These are phyloP conservation scores for Epichloe gansuensis DNA, from an alignment of 2,329 filamentous ascomycete genomes.

Conservation along the genomic window DNA sequence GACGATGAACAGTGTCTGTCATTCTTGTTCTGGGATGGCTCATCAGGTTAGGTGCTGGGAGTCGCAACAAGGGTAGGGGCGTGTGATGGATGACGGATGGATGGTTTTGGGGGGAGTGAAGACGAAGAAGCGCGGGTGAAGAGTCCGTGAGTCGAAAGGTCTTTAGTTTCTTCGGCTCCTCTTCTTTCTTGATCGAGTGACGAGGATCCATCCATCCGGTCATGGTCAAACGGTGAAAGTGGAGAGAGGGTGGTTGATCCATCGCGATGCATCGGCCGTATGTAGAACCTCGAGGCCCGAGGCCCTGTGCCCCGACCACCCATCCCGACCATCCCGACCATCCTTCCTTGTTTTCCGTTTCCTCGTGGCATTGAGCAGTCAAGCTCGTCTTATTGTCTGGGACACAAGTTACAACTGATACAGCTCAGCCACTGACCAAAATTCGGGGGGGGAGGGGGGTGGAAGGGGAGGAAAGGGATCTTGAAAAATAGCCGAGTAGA, in stretches of 20 bases:
- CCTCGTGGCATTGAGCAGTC: background rate
- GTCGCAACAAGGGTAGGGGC: background rate
- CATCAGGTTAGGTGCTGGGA: background rate
- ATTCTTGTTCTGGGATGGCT: background rate
- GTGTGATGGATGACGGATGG: background rate
- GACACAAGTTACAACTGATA: too few species aligned
- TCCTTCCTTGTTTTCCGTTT: background rate
- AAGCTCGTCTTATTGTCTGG: too few species aligned
- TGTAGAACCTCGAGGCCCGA: conserved; percentile 8
- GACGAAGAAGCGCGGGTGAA: background rate
- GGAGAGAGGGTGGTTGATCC: conserved; percentile 10
- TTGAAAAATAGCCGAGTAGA: too few species aligned
- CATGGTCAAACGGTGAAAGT: conserved; percentile 11
- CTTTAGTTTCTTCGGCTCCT: background rate
- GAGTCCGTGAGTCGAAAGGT: background rate
- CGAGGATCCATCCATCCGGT: background rate
- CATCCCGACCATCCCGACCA: background rate
- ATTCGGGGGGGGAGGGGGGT: too few species aligned
- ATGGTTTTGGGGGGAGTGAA: background rate
- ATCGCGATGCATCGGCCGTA: conserved; percentile 11
- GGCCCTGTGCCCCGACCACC: conserved; percentile 3
- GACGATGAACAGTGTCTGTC: conserved; percentile 8
- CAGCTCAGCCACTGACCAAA: too few species aligned
- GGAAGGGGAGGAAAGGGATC: too few species aligned
- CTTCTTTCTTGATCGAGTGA: conserved; percentile 15